These are phyloP conservation scores for Curvularia sp. DNA, from an alignment of 2,329 filamentous ascomycete genomes.

Conservation along the genomic window DNA sequence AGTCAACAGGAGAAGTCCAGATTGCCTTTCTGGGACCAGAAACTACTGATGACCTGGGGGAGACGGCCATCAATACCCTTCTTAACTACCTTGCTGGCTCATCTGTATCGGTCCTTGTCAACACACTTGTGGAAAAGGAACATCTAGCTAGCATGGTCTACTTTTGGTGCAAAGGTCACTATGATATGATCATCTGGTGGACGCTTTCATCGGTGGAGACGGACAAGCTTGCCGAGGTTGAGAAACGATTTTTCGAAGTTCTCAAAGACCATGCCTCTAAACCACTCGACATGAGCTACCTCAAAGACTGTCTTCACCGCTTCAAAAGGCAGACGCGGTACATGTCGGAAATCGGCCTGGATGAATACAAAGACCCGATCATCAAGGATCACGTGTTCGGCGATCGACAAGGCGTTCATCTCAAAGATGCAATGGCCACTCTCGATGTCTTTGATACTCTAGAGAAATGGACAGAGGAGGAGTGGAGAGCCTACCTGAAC, in stretches of 20 bases:
- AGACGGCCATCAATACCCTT: conserved; percentile 78
- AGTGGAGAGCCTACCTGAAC: conserved; percentile 83
- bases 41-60: conserved; percentile 68
- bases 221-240: conserved; percentile 80
- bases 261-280: conserved; percentile 80
- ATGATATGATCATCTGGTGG: conserved; percentile 84
- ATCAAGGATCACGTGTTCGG: conserved; percentile 95
- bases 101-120: conserved; percentile 90
- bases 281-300: conserved; percentile 86
- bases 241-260: conserved; percentile 83
- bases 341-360: conserved; percentile 79
- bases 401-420: conserved; percentile 72
- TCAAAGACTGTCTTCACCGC: conserved; percentile 84
- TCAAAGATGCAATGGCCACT: conserved; percentile 50
- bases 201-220: conserved; percentile 87
- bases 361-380: conserved; percentile 82
- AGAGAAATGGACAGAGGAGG: conserved; percentile 77
- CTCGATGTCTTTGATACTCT: conserved; percentile 68
- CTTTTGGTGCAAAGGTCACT: conserved; percentile 79
- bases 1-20: conserved; percentile 86
- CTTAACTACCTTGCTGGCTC: conserved; percentile 90
- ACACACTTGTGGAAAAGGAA: conserved; percentile 89
- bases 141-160: conserved; percentile 86
- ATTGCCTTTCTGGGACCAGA: conserved; percentile 87
- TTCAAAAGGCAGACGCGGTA: conserved; percentile 84